phyloP scores from a whole-genome alignment of 306 rosid species.

The cucumber (Cucumis sativus) region DNA sequence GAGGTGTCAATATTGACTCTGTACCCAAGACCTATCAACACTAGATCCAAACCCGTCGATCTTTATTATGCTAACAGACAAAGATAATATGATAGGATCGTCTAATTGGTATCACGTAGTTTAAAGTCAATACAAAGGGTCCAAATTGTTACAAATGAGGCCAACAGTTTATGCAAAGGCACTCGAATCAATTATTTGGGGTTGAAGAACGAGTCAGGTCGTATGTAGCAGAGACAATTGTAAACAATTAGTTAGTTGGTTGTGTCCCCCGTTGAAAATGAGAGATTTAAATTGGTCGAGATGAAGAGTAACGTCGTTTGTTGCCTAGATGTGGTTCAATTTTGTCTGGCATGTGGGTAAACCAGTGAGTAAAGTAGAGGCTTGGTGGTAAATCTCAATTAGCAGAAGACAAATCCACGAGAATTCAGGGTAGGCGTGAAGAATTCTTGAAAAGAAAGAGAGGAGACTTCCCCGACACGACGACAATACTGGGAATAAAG shows the following conservation, averaged over 20 bases:
- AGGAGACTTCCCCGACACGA: constrained; percentile 47
- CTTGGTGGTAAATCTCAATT: neutral
- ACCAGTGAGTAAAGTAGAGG: neutral
- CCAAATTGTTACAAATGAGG: constrained; percentile 16
- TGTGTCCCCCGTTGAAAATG: constrained; percentile 20
- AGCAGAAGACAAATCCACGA: constrained; percentile 39
- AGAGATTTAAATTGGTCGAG: constrained; percentile 3
- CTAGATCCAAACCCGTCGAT: constrained; percentile 15
- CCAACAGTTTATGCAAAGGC: neutral
- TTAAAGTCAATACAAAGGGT: constrained; percentile 4
- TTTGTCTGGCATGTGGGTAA: constrained; percentile 23
- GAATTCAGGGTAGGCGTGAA: constrained; percentile 46
- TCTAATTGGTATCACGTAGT: neutral
- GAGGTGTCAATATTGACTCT: constrained; percentile 36
- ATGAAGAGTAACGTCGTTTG: constrained; percentile 6
- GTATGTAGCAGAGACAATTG: constrained; percentile 7
- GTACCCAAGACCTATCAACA: constrained; percentile 24
- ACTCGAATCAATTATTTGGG: neutral
- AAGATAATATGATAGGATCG: neutral
- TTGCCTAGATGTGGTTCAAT: constrained; percentile 17
- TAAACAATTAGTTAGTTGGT: neutral
- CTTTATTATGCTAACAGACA: neutral
- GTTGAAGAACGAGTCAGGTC: neutral
- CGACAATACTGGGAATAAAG: constrained; percentile 55
- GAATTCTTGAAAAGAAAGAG: constrained; percentile 21